Conservation (phyloP, 2,329 filamentous ascomycete species). For the Coniella vitis region DNA sequence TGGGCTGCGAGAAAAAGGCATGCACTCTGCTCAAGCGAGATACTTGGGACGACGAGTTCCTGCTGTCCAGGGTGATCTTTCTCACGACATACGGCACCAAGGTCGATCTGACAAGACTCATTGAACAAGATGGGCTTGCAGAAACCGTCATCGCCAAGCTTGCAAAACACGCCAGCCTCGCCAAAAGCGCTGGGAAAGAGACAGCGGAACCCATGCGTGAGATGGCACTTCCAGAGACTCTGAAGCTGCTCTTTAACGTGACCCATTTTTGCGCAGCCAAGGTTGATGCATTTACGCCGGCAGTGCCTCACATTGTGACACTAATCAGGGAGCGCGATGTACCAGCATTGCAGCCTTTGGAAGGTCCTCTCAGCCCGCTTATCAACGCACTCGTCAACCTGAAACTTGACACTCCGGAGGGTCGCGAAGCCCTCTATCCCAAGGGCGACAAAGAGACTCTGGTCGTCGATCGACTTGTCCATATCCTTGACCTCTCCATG, state of each 20-base stretch:
- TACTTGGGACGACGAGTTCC: slow-evolving; percentile 77
- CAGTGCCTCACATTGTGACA: slow-evolving; percentile 62
- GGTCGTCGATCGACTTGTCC: slow-evolving; percentile 59
- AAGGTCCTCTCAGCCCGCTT: slow-evolving; percentile 63
- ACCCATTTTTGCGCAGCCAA: slow-evolving; percentile 65
- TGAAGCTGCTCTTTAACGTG: slow-evolving; percentile 87
- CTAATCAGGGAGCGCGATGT: slow-evolving; percentile 58
- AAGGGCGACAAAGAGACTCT: slow-evolving; percentile 45
- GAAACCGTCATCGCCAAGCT: slow-evolving; percentile 66
- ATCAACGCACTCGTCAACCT: slow-evolving; percentile 80
- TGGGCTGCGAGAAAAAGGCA: slow-evolving; percentile 59
- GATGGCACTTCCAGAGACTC: slow-evolving; percentile 74
- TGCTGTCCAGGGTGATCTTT: slow-evolving; percentile 72
- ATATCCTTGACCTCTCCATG: slow-evolving; percentile 62
- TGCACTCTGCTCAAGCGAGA: slow-evolving; percentile 68
- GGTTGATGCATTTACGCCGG: slow-evolving; percentile 54
- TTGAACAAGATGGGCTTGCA: slow-evolving; percentile 59
- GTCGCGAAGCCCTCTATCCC: slow-evolving; percentile 58
- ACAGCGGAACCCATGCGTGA: slow-evolving; percentile 56
- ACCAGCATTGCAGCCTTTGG: slow-evolving; percentile 58
- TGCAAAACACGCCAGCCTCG: slow-evolving; percentile 54
- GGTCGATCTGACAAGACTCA: slow-evolving; percentile 57
- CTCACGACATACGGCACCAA: slow-evolving; percentile 70
- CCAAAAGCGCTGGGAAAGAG: slow-evolving; percentile 24
- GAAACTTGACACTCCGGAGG: slow-evolving; percentile 53